Conservation (phyloP, 2,329 filamentous ascomycete species). For the Ceratocystis papillata region DNA sequence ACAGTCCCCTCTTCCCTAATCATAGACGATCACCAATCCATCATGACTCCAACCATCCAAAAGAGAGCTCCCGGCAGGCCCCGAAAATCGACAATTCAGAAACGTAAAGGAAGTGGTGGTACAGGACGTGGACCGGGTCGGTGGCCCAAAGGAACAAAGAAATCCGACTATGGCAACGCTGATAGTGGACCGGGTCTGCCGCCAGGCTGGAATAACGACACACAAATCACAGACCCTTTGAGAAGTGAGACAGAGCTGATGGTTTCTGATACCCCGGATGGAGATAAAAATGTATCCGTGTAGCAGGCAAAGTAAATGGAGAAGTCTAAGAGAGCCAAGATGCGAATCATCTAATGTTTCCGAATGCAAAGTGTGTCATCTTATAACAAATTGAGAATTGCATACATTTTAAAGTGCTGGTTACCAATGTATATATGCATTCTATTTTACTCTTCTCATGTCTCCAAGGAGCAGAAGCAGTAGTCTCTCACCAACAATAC, state of each 20-base stretch:
- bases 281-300: neutral
- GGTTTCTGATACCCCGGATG: neutral
- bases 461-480: no score
- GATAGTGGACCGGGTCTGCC: constrained; percentile 54
- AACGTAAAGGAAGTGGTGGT: constrained; percentile 36
- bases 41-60: constrained; percentile 31
- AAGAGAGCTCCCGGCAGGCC: constrained; percentile 29
- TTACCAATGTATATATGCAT: no score
- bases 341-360: neutral
- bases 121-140: constrained; percentile 54
- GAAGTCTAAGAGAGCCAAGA: neutral
- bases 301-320: constrained; percentile 6
- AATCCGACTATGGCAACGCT: constrained; percentile 56
- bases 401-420: no score
- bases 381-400: neutral
- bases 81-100: constrained; percentile 19
- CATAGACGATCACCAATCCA: constrained; percentile 32
- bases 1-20: neutral
- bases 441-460: no score
- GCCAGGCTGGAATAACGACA: constrained; percentile 39
- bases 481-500: no score
- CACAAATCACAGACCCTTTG: neutral
- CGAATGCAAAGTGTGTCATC: neutral
- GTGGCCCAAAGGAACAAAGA: constrained; percentile 59
- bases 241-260: neutral